Evolutionary conservation across 2,329 filamentous ascomycete species (phyloP).

Genomic region (Neophaeococcomyces mojaviensis): DNA sequence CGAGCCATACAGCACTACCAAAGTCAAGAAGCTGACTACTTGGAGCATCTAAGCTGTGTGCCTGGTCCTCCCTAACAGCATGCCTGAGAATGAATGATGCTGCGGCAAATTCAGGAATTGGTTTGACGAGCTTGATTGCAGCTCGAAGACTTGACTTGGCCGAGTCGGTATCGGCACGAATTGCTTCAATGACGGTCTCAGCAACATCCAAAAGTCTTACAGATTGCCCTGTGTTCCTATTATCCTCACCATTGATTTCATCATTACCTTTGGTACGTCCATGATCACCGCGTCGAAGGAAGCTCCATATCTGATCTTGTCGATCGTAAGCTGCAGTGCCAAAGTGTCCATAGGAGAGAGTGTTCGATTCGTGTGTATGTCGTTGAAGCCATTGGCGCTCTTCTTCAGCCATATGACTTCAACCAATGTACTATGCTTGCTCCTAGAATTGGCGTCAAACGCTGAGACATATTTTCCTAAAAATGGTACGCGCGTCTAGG

Average conservation of each 20-base stretch:
- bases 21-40: neutral
- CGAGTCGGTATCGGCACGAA: neutral
- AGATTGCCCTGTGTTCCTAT: neutral
- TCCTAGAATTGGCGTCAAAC: too few species aligned
- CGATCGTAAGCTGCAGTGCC: constrained; percentile 18
- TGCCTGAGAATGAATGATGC: neutral
- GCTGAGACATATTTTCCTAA: too few species aligned
- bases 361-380: constrained; percentile 17
- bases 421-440: too few species aligned
- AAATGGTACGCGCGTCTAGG: too few species aligned
- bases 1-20: constrained; percentile 7
- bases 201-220: neutral
- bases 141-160: neutral
- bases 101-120: neutral
- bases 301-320: constrained; percentile 13
- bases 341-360: constrained; percentile 18
- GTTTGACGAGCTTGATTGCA: neutral
- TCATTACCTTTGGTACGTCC: neutral
- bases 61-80: too few species aligned
- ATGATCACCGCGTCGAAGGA: constrained; percentile 5
- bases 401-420: constrained; percentile 14
- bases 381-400: constrained; percentile 10
- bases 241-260: neutral
- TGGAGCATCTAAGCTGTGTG: too few species aligned
- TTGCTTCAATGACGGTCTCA: neutral